A percentile compares a stretch with the other conserved stretches of the same genome.
These are phyloP conservation scores for Pulveroboletus sp. DNA, from an alignment of 768 basidiomycete genomes.

Conservation along the genomic window DNA sequence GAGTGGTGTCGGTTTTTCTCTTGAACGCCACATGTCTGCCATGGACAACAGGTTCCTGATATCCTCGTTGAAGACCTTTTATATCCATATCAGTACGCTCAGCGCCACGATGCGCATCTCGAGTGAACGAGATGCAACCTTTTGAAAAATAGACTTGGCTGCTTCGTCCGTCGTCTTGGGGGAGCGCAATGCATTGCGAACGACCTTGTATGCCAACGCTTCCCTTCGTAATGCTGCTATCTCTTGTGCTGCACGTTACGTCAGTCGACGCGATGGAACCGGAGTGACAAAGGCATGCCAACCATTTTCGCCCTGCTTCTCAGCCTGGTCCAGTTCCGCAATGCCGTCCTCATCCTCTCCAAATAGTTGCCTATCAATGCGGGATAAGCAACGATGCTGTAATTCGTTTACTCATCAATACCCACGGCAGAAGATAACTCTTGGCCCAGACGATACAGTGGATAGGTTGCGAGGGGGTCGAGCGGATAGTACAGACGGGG, in stretches of 20 bases:
- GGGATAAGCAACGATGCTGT: background rate
- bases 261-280: background rate
- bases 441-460: conserved; percentile 99
- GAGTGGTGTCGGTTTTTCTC: conserved; percentile 81
- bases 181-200: conserved; percentile 63
- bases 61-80: conserved; percentile 82
- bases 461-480: conserved; percentile 94
- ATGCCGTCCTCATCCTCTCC: conserved; percentile 86
- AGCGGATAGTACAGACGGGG: conserved; percentile 96
- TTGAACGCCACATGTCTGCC: conserved; percentile 95
- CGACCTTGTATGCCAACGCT: conserved; percentile 80
- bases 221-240: conserved; percentile 88
- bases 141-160: conserved; percentile 74
- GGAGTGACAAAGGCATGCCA: conserved; percentile 10
- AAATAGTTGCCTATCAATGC: conserved; percentile 70
- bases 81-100: background rate
- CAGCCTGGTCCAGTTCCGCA: conserved; percentile 85
- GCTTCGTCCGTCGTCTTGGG: conserved; percentile 39
- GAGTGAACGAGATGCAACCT: conserved; percentile 44
- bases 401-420: background rate
- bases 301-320: conserved; percentile 94
- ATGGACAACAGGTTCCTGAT: conserved; percentile 86
- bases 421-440: conserved; percentile 89
- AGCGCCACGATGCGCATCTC: background rate
- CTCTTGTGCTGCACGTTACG: conserved; percentile 61